Evolutionary conservation across 2,329 filamentous ascomycete genomes (phyloP).

Genomic region (Penicillium glabrum): DNA sequence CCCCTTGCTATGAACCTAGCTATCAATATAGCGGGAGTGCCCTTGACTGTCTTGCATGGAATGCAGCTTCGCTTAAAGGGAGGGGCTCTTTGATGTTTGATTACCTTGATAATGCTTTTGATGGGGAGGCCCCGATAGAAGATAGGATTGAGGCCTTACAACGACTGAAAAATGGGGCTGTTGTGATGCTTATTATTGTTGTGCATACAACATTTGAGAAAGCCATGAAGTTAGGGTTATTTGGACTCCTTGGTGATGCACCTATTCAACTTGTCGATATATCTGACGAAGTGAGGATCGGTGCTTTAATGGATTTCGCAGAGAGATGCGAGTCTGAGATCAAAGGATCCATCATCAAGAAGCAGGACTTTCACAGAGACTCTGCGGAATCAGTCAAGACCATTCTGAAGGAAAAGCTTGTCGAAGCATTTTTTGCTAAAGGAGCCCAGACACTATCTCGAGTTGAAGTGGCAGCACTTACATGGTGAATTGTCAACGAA

Average conservation of each 20-base stretch:
- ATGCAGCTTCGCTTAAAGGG: background rate
- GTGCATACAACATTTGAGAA: background rate
- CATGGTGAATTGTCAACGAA: too few relatives aligned
- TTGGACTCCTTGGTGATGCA: slow-evolving; percentile 7
- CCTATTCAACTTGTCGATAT: slow-evolving; percentile 3
- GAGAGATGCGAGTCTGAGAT: background rate
- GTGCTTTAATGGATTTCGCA: background rate
- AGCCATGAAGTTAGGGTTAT: background rate
- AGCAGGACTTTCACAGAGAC: too few relatives aligned
- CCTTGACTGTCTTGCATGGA: background rate
- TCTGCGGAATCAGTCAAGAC: too few relatives aligned
- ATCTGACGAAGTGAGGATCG: background rate
- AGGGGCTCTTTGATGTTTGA: background rate
- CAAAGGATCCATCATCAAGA: too few relatives aligned
- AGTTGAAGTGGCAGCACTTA: too few relatives aligned
- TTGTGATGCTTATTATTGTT: background rate
- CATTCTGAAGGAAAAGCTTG: too few relatives aligned
- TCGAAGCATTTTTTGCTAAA: too few relatives aligned
- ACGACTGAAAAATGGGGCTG: background rate
- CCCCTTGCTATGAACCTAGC: background rate
- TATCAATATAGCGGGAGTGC: background rate
- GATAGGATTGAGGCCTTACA: background rate
- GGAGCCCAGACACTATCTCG: too few relatives aligned
- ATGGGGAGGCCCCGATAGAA: background rate
- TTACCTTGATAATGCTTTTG: background rate